Evolutionary conservation across 371 early-diverging fungal species (phyloP), one percentile per base, ranked within the genome.

Genomic region (Mucor ambiguus): DNA sequence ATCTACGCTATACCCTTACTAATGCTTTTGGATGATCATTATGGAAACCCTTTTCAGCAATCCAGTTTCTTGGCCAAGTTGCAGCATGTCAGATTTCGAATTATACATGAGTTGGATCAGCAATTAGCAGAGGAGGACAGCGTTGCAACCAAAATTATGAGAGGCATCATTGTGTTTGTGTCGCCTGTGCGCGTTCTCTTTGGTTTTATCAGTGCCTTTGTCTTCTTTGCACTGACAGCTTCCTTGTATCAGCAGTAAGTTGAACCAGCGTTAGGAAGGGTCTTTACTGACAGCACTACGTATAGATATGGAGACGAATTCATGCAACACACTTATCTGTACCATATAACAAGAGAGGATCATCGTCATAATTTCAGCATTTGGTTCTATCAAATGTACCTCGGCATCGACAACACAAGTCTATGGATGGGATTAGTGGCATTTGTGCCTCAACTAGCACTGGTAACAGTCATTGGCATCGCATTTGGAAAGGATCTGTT

Each of bases 281-380:
- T 35, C 12, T 0, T 12, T 35, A 2, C 30, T 44, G 10, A 60
- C 16, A 28, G 26, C 37, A 30, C 11, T 55, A 9, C 43, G 20
- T 55, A 20, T 66, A 91, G 91, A 8, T 96, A 96, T 66, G 96
- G 95, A 22, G 63, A 84, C 56, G 93, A 92, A 56, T 98, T 98
- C 73, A 58, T 99, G 44, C 79, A 95, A 30, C 92, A 98, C 66
- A 93, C 98, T 0, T 97, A 94, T 69, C 70, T 97, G 35, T 99
- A 98, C 70, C 99, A 99, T 78, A 70, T 97, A 46, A 91, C 90
- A 1, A 92, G 99, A 68, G 92, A 93, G 72, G 99, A 99, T 75
- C 99, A 98, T 74, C 92, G 99, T 3, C 99, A 99, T 84, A 99
- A 99, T 84, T 98, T 97, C 73, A 96, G 97, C 2, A 75, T 93